These are phyloP conservation scores for Ambrosia artemisiifolia DNA, from an alignment of 129 eudicot genomes.

Conservation along the genomic window DNA sequence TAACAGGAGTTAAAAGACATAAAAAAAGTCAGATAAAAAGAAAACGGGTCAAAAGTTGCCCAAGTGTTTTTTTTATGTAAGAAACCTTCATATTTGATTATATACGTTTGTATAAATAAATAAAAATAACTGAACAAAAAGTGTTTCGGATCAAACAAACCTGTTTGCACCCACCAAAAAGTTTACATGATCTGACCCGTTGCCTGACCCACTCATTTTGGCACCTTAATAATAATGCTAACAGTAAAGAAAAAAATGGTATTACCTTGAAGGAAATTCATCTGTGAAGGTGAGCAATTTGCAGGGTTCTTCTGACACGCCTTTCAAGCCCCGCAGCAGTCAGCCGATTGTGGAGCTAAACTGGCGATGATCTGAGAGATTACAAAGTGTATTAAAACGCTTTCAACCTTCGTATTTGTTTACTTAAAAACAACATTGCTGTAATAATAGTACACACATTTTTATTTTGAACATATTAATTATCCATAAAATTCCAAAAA, in stretches of 20 bases:
- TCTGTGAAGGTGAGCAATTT: slow-evolving; percentile 63
- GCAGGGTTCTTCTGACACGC: slow-evolving; percentile 57
- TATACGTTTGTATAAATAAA: not conserved
- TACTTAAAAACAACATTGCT: not conserved
- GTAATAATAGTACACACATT: no score
- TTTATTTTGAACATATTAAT: no score
- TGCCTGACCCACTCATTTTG: not conserved
- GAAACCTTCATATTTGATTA: not conserved
- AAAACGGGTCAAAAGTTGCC: not conserved
- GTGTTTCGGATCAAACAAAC: not conserved
- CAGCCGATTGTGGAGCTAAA: slow-evolving; percentile 77
- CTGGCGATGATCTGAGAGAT: slow-evolving; percentile 60
- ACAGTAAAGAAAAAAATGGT: not conserved
- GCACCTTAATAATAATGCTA: not conserved
- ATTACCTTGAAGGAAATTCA: slow-evolving; percentile 74
- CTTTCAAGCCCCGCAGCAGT: slow-evolving; percentile 60
- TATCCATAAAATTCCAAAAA: no score
- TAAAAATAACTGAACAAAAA: not conserved
- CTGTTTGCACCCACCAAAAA: not conserved
- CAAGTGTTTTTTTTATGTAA: not conserved
- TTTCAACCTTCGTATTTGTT: not conserved
- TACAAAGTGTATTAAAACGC: not conserved
- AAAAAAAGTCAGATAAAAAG: not conserved
- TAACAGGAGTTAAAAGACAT: not conserved
- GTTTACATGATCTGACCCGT: not conserved